Percentiles rank a stretch among this genome's conserved stretches.
Conservation (phyloP, 805 yeast species). For the Zygosaccharomyces siamensis region DNA sequence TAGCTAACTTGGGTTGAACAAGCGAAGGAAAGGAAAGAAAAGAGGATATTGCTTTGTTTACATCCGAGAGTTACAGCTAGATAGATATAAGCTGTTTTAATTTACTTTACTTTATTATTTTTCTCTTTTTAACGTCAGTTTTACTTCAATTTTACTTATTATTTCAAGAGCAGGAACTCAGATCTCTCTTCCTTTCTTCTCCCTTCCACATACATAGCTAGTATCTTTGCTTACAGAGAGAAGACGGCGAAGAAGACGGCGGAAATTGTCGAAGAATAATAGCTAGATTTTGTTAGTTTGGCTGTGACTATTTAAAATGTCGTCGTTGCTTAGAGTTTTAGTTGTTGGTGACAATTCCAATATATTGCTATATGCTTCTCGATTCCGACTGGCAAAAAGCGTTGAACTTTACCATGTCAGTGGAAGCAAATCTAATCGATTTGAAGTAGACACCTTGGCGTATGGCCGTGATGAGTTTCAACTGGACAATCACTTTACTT, state of each 20-base stretch:
- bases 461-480: conserved; percentile 28
- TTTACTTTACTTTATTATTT: neutral
- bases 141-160: neutral
- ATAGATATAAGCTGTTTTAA: neutral
- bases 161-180: neutral
- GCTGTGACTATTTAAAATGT: neutral
- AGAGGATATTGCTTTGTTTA: neutral
- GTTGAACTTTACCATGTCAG: conserved; percentile 33
- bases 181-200: neutral
- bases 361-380: conserved; percentile 29
- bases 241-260: neutral
- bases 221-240: neutral
- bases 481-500: conserved; percentile 27
- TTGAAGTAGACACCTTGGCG: conserved; percentile 24
- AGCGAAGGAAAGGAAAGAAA: neutral
- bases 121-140: neutral
- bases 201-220: neutral
- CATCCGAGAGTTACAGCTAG: no score
- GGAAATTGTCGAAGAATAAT: neutral
- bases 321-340: conserved; percentile 29
- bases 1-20: neutral
- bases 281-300: neutral
- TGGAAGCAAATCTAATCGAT: conserved; percentile 22
- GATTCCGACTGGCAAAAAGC: conserved; percentile 35
- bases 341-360: conserved; percentile 31